Evolutionary conservation across 2,329 filamentous ascomycete species (phyloP).

Genomic region (Didymella keratinophila): DNA sequence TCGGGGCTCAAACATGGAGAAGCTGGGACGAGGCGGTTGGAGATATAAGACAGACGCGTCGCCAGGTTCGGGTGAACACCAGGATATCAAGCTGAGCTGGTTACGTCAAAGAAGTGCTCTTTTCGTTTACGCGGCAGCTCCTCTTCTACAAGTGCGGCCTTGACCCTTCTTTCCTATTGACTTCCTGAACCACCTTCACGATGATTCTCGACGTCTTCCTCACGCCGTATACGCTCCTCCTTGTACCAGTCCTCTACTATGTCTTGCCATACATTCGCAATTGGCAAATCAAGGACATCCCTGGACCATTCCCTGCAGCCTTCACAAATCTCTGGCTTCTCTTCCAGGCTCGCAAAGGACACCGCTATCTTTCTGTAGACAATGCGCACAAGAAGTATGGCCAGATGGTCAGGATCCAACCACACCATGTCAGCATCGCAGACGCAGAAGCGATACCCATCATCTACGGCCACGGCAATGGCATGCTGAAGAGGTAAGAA

Average conservation of each 20-base stretch:
- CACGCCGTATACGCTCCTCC: constrained; percentile 57
- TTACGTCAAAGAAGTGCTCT: constrained; percentile 15
- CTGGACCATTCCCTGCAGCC: constrained; percentile 68
- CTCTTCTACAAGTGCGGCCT: constrained; percentile 3
- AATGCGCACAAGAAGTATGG: constrained; percentile 77
- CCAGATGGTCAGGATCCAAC: constrained; percentile 82
- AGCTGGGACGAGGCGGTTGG: background rate
- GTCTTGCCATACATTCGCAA: constrained; percentile 68
- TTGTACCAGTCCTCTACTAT: constrained; percentile 63
- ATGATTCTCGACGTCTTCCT: constrained; percentile 52
- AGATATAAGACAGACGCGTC: constrained; percentile 15
- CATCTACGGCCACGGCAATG: constrained; percentile 73
- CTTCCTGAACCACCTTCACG: constrained; percentile 6
- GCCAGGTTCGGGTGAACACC: constrained; percentile 2
- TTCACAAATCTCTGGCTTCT: constrained; percentile 86
- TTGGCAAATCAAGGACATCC: constrained; percentile 62
- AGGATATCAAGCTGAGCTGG: constrained; percentile 1
- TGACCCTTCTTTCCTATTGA: constrained; percentile 2
- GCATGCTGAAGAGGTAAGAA: constrained; percentile 57
- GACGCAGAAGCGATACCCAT: constrained; percentile 78
- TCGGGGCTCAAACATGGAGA: background rate
- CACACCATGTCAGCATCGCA: constrained; percentile 82
- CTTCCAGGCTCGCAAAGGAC: constrained; percentile 67
- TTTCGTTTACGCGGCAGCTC: constrained; percentile 15
- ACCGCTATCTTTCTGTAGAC: constrained; percentile 66